Evolutionary conservation across 2,329 filamentous ascomycete genomes (phyloP).

Genomic region (Nigrospora oryzae): DNA sequence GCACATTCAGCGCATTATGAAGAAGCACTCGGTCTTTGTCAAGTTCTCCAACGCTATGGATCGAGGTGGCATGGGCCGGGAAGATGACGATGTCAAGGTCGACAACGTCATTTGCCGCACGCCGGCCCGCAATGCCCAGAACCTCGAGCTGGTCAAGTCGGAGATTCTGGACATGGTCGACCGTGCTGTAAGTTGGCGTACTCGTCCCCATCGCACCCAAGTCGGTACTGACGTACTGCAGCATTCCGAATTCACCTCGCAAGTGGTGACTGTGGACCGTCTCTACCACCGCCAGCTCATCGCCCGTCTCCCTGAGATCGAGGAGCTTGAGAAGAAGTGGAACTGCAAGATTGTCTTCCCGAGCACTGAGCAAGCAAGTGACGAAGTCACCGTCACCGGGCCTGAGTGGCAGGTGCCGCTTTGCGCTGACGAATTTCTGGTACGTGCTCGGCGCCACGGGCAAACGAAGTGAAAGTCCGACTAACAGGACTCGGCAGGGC

Average conservation of each 20-base stretch:
- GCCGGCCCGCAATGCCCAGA: slow-evolving; percentile 92
- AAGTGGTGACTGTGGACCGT: slow-evolving; percentile 87
- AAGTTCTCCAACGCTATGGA: slow-evolving; percentile 99
- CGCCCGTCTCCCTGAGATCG: slow-evolving; percentile 78
- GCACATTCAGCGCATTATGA: slow-evolving; percentile 99
- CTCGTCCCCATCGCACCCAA: not conserved
- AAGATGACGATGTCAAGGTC: slow-evolving; percentile 96
- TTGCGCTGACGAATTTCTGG: slow-evolving; percentile 89
- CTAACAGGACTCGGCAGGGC: slow-evolving; percentile 40
- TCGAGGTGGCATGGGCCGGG: slow-evolving; percentile 79
- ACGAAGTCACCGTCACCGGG: slow-evolving; percentile 90
- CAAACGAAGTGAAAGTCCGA: slow-evolving; percentile 19
- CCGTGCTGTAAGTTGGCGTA: slow-evolving; percentile 57
- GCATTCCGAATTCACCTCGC: slow-evolving; percentile 95
- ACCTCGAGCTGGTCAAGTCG: slow-evolving; percentile 92
- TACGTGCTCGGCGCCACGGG: slow-evolving; percentile 26
- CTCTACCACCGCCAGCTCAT: slow-evolving; percentile 93
- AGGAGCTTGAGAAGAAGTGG: slow-evolving; percentile 96
- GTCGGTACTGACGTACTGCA: slow-evolving; percentile 19
- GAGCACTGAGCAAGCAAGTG: slow-evolving; percentile 93
- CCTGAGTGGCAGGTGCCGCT: slow-evolving; percentile 98
- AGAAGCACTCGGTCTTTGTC: slow-evolving; percentile 99
- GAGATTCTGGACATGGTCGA: slow-evolving; percentile 99
- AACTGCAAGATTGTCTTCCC: slow-evolving; percentile 99
- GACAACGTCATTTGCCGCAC: slow-evolving; percentile 99